Evolutionary conservation across 352 stramenopile genomes (phyloP), one percentile per base, ranked within the genome.

Genomic region (Phytophthora meadii): DNA sequence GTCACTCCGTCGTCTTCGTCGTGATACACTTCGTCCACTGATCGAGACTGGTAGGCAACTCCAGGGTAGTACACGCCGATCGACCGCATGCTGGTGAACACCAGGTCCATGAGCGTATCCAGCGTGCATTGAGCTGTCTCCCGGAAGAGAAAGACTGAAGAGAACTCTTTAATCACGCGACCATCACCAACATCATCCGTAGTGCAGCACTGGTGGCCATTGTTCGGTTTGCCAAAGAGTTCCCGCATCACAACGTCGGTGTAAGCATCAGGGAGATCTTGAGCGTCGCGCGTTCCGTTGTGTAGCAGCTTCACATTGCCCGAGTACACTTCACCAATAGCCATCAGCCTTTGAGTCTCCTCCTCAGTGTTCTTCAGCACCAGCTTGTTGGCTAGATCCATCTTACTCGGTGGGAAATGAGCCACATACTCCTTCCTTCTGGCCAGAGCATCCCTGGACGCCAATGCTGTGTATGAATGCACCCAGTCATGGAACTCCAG

Each of bases 401-500:
- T 77, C 61, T 89, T 89, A 54, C 81, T 89, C 25, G 73, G 68
- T 0, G 73, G 70, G 28, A 92, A 87, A 44, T 70, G 75, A 27
- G 66, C 61, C 15, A 79, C 28, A 44, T 87, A 87, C 58, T 92
- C 79, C 14, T 75, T 80, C 19, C 67, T 68, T 3, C 80, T 70
- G 1, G 66, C 59, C 1, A 67, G 14, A 0, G 36, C n/a, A 25
- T 87, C 70, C 52, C 54, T 55, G 0, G 64, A 76, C 3, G 69
- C 74, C 41, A 92, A 60, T 5, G 76, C 65, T 10, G 82, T 89
- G 65, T 87, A 92, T 67, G 81, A 87, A 69, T 92, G 81, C 52
- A 92, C 78, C 79, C 81, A 89, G 68, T 92, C 81, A 58, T 92
- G 79, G 62, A 92, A 88, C 48, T 89, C 70, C 19, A 92, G 69